phyloP scores from a whole-genome alignment of 129 eudicot genomes.

The Pulicaria dysenterica region DNA sequence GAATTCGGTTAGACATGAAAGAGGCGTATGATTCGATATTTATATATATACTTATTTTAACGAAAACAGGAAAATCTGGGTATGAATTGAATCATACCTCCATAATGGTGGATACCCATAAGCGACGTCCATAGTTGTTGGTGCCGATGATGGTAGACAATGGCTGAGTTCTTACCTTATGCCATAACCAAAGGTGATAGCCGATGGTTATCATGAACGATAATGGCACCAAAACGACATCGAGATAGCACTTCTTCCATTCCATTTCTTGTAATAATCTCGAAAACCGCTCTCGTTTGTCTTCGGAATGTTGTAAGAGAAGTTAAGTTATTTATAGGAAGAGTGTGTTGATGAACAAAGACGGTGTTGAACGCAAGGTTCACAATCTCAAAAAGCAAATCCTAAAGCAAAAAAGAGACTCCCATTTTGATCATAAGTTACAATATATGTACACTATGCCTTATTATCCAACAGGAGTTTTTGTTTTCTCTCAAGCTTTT shows the following conservation, averaged over 20 bases:
- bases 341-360: slow-evolving; percentile 34
- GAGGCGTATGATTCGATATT: not conserved
- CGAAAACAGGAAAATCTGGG: not conserved
- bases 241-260: slow-evolving; percentile 84
- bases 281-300: not conserved
- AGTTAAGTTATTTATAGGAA: slow-evolving; percentile 22
- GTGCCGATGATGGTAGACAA: slow-evolving; percentile 75
- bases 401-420: slow-evolving; percentile 31
- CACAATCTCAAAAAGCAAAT: slow-evolving; percentile 29
- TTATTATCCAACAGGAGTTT: slow-evolving; percentile 32
- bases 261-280: slow-evolving; percentile 51
- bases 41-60: not conserved
- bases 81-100: slow-evolving; percentile 44
- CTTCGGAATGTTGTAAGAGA: not conserved
- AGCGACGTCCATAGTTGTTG: slow-evolving; percentile 68
- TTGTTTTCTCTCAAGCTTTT: slow-evolving; percentile 26
- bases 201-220: slow-evolving; percentile 50
- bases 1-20: not conserved
- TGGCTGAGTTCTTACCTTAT: slow-evolving; percentile 68
- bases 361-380: slow-evolving; percentile 43
- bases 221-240: slow-evolving; percentile 69
- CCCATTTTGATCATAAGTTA: slow-evolving; percentile 24
- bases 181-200: slow-evolving; percentile 86
- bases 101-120: slow-evolving; percentile 86
- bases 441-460: slow-evolving; percentile 26